phyloP scores from a whole-genome alignment of 805 yeast genomes.

The Blastobotrys parvus region DNA sequence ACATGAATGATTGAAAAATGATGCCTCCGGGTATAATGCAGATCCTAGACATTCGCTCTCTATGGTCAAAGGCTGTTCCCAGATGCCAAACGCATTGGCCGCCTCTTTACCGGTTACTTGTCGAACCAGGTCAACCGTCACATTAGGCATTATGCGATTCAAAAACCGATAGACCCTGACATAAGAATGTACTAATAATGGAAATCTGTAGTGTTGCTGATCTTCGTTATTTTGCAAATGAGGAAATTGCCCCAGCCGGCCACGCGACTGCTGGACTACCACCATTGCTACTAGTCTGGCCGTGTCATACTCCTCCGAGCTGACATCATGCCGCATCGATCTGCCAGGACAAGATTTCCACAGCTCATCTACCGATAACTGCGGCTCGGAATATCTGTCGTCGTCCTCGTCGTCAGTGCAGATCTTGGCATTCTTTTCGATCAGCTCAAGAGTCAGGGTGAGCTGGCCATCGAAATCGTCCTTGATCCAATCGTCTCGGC shows the following conservation, averaged over 20 bases:
- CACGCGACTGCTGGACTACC: slow-evolving; percentile 15
- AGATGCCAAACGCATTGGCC: slow-evolving; percentile 63
- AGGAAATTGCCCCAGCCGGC: slow-evolving; percentile 26
- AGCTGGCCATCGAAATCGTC: slow-evolving; percentile 34
- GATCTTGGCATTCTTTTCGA: slow-evolving; percentile 8
- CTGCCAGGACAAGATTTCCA: no score
- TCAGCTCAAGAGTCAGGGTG: slow-evolving; percentile 30
- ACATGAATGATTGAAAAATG: slow-evolving; percentile 61
- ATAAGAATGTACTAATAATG: slow-evolving; percentile 41
- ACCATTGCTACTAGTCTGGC: slow-evolving; percentile 38
- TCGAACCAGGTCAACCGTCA: slow-evolving; percentile 37
- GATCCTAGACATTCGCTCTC: slow-evolving; percentile 50
- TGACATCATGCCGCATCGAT: slow-evolving; percentile 44
- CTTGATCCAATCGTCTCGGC: slow-evolving; percentile 32
- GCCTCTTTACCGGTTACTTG: slow-evolving; percentile 49
- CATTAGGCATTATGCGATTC: slow-evolving; percentile 31
- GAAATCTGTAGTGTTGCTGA: slow-evolving; percentile 38
- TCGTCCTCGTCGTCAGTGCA: neutral
- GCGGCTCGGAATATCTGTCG: neutral
- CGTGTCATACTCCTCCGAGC: slow-evolving; percentile 45
- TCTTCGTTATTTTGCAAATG: slow-evolving; percentile 45
- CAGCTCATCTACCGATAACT: no score
- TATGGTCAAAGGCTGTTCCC: slow-evolving; percentile 38
- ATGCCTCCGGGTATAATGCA: slow-evolving; percentile 52
- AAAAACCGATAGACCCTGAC: slow-evolving; percentile 42